Conservation (phyloP, 306 rosid species). For the Betula pendula region DNA sequence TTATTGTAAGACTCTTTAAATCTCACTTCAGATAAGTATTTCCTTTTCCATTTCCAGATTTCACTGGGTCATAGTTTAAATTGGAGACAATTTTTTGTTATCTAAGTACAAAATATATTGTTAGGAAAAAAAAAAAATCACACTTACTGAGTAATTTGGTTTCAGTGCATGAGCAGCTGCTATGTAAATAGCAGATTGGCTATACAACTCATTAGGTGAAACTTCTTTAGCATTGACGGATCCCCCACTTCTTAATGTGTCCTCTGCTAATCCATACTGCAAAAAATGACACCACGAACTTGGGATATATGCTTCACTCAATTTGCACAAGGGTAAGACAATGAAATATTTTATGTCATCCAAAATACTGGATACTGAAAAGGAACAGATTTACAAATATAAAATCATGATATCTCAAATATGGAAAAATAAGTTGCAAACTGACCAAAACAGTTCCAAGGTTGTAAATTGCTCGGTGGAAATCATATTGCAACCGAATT, state of each 20-base stretch:
- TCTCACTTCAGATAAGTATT: neutral
- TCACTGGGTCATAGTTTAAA: neutral
- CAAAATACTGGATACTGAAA: neutral
- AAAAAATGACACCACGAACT: conserved; percentile 23
- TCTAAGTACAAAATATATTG: conserved; percentile 10
- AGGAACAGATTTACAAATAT: neutral
- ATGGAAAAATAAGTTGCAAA: conserved; percentile 34
- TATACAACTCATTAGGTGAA: conserved; percentile 88
- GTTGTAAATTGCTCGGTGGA: conserved; percentile 98
- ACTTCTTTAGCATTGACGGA: conserved; percentile 62
- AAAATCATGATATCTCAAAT: conserved; percentile 14
- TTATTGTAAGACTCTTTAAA: neutral
- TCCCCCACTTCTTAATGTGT: conserved; percentile 92
- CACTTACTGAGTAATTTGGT: conserved; percentile 84
- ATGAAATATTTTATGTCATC: conserved; percentile 11
- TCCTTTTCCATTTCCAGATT: neutral
- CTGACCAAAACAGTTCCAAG: conserved; percentile 98
- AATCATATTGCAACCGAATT: conserved; percentile 95
- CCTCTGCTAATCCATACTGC: conserved; percentile 99
- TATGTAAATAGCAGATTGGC: conserved; percentile 98
- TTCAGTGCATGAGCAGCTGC: conserved; percentile 99
- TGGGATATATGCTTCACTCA: conserved; percentile 18
- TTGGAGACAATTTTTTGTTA: neutral
- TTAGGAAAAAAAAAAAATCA: conserved; percentile 20
- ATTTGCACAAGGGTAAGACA: conserved; percentile 18